These are phyloP conservation scores for Waltergamsia citrina DNA, from an alignment of 2,329 filamentous ascomycete species.

Conservation along the genomic window DNA sequence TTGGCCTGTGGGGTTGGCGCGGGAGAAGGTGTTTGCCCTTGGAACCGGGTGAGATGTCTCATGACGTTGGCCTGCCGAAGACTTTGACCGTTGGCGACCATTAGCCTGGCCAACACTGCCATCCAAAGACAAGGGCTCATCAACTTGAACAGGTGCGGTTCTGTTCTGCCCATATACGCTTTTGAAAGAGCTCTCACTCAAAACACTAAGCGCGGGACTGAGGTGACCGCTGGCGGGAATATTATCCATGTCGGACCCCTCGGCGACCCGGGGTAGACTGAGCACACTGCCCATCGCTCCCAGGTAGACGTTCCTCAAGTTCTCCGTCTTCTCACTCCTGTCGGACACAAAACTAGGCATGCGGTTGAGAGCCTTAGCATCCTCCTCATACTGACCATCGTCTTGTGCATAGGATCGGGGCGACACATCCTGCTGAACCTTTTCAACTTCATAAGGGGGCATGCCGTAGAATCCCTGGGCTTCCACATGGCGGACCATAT, in stretches of 20 bases:
- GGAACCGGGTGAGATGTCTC: conserved; percentile 1
- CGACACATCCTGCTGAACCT: not conserved
- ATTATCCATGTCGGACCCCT: conserved; percentile 25
- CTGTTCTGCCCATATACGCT: conserved; percentile 50
- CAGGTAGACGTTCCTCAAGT: conserved; percentile 50
- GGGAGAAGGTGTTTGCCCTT: not conserved
- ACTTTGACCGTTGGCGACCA: not conserved
- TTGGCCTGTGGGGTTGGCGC: conserved; percentile 13
- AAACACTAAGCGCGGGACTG: conserved; percentile 53
- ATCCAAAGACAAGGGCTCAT: conserved; percentile 19
- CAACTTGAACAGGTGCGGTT: conserved; percentile 13
- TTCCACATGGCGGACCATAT: conserved; percentile 42
- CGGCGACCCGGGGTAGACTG: conserved; percentile 37
- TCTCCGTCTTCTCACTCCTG: conserved; percentile 47
- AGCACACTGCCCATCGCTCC: conserved; percentile 36
- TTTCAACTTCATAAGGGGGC: not conserved
- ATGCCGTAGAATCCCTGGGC: conserved; percentile 22
- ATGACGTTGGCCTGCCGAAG: not conserved
- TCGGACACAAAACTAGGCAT: conserved; percentile 60
- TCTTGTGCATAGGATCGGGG: not conserved
- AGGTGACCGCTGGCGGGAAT: conserved; percentile 26
- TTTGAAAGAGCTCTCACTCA: conserved; percentile 59
- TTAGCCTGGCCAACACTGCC: conserved; percentile 11
- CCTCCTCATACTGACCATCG: conserved; percentile 12
- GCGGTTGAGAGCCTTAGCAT: conserved; percentile 32